These are phyloP conservation scores for Saxophila tyrrhenica DNA, from an alignment of 495 filamentous ascomycete species.

Conservation along the genomic window DNA sequence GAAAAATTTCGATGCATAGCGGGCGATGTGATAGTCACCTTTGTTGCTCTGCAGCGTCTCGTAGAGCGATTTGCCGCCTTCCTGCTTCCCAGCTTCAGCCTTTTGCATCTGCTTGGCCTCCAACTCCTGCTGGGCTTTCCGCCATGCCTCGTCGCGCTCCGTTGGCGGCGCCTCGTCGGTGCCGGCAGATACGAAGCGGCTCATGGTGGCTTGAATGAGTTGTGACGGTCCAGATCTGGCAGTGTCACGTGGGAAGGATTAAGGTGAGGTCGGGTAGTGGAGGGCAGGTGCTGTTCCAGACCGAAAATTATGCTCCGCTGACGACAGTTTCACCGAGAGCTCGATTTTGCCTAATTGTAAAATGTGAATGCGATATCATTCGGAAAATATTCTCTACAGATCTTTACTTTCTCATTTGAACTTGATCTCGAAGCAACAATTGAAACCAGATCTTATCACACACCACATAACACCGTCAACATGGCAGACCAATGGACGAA, in stretches of 20 bases:
- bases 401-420: no score
- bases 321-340: no score
- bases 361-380: no score
- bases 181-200: slow-evolving; percentile 83
- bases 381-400: no score
- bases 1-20: neutral
- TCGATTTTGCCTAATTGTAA: no score
- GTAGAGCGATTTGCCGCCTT: slow-evolving; percentile 62
- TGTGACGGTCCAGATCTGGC: no score
- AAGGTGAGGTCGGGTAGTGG: neutral
- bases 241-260: no score
- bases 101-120: slow-evolving; percentile 50
- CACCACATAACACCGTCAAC: neutral
- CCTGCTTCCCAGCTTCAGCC: slow-evolving; percentile 35
- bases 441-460: neutral
- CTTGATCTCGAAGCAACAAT: no score
- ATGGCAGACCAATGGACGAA: slow-evolving; percentile 26
- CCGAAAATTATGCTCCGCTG: no score
- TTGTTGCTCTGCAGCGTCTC: slow-evolving; percentile 90
- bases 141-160: slow-evolving; percentile 61
- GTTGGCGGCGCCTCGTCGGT: slow-evolving; percentile 44
- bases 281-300: no score
- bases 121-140: slow-evolving; percentile 61
- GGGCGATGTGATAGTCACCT: slow-evolving; percentile 43
- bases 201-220: slow-evolving; percentile 36